Base-by-base conservation (phyloP, 2,329 filamentous ascomycete genomes). In the Alternaria arbusti region DNA sequence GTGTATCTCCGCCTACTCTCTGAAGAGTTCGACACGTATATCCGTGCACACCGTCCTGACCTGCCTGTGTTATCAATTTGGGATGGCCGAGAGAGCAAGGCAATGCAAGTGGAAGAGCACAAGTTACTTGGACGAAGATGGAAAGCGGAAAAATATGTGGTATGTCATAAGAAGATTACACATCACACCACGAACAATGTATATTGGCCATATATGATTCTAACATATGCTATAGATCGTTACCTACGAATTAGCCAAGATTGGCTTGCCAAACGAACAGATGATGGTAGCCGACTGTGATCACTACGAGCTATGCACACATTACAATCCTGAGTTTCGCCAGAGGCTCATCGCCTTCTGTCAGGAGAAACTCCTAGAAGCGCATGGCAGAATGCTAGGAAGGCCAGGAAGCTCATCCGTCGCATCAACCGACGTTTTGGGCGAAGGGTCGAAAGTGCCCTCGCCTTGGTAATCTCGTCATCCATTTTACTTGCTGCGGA, bases 1-100 rank as follows among this genome's bases (percentile, higher is more conserved):
- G 3, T 1, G 22, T 4, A 32, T 9, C 0, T 51, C 12, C 1
- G 26, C 11, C 7, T 10, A 0, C 20, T 44, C 0, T n/a, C 11
- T 0, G 2, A 17, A 0, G 32, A 40, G 2, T 40, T 40, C 8
- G 32, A 40, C 1, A 20, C 15, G 20, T 4, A 22, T 5, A 1
- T 50, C 10, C 10, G 23, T 2, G 11, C 12, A 15, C 2, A 3
- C 5, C 12, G 5, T 36, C 11, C 30, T 5, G 2, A 10, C 12
- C 30, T 36, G 11, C 30, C 12, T 15, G 5, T 36, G 4, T 13
- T 12, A 15, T 36, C 43, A 44, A 0, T 44, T 6, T 44, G 43
- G 43, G 20, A 44, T 40, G 32, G 32, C 0, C 32, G 32, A 40
- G 32, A 40, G 0, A 40, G 17, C 20, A 2, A 20, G 0, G n/a